Evolutionary conservation across 768 basidiomycete species (phyloP).

Genomic region (Psilocybe cubensis): DNA sequence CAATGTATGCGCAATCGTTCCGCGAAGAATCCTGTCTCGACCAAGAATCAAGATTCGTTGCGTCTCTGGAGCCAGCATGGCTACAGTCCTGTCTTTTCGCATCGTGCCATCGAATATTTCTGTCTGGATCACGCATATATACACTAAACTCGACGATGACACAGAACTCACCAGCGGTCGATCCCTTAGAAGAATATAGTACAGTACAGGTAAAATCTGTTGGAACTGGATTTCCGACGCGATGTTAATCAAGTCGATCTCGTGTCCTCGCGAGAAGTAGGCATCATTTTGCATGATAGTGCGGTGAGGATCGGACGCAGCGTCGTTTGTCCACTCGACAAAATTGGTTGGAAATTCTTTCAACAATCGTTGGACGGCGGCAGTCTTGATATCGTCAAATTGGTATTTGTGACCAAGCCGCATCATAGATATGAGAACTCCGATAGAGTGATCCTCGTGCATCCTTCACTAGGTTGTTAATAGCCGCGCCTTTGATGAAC

Average conservation of each 20-base stretch:
- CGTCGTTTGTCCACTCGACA: background rate
- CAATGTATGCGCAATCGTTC: background rate
- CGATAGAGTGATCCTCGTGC: background rate
- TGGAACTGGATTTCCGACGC: background rate
- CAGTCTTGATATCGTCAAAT: background rate
- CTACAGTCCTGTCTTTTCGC: background rate
- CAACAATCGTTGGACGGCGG: background rate
- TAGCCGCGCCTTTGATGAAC: background rate
- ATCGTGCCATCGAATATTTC: conserved; percentile 1
- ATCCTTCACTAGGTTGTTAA: background rate
- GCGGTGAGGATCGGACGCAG: background rate
- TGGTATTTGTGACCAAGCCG: background rate
- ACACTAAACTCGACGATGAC: too few species aligned
- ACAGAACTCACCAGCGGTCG: background rate
- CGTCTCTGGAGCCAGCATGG: background rate
- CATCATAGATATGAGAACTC: background rate
- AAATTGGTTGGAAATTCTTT: background rate
- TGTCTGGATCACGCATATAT: background rate
- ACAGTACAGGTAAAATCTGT: background rate
- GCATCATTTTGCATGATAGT: background rate
- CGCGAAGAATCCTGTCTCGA: background rate
- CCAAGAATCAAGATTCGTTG: background rate
- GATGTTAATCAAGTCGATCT: conserved; percentile 2
- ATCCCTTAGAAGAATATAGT: background rate
- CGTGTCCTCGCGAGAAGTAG: background rate